Conservation (phyloP, 192 early-diverging fungal species). For the Coemansia sp. region DNA sequence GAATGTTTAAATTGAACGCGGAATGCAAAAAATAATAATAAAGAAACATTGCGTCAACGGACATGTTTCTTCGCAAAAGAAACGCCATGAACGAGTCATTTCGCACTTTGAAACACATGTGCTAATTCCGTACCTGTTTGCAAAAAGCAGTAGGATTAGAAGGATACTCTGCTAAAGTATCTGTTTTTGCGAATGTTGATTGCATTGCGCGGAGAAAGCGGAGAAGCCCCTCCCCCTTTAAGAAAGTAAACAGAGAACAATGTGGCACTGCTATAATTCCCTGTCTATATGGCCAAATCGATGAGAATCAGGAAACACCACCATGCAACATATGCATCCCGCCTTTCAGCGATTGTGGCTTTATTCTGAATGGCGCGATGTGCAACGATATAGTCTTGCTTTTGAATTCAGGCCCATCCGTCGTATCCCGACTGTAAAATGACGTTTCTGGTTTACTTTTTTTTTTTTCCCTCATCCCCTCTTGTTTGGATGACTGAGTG, state of each 20-base stretch:
- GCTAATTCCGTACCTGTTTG: not conserved
- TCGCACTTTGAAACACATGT: not conserved
- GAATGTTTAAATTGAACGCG: not conserved
- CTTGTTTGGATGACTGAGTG: not conserved
- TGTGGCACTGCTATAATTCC: not conserved
- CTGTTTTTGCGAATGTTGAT: not conserved
- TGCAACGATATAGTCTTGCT: not conserved
- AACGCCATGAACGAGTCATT: not conserved
- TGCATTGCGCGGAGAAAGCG: not conserved
- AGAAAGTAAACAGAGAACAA: not conserved
- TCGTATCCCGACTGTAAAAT: not conserved
- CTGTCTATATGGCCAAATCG: not conserved
- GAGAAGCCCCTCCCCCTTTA: not conserved
- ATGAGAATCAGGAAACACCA: not conserved
- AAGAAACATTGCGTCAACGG: not conserved
- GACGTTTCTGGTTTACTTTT: constrained; percentile 2
- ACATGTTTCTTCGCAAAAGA: not conserved
- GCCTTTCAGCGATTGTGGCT: not conserved
- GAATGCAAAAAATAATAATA: not conserved
- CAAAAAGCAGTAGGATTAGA: not conserved
- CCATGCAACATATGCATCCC: not conserved
- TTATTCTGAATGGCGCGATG: not conserved
- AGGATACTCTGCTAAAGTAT: not conserved
- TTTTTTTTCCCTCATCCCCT: not conserved
- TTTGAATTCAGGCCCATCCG: constrained; percentile 1